These are phyloP conservation scores for Kwoniella pini DNA, from an alignment of 768 basidiomycete genomes.

Conservation along the genomic window DNA sequence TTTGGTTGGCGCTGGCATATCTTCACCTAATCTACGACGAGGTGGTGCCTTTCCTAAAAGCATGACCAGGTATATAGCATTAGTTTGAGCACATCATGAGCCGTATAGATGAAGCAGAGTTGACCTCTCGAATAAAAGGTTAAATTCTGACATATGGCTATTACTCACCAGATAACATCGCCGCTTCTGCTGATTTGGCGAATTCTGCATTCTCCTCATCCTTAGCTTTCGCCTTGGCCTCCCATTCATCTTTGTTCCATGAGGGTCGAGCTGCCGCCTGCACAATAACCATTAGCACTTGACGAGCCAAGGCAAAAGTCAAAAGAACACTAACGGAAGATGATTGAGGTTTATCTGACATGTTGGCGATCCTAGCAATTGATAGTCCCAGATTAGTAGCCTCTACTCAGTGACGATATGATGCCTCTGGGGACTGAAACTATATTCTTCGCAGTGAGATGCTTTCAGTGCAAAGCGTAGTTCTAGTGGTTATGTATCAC, in stretches of 20 bases:
- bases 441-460: too few relatives aligned
- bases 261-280: slow-evolving; percentile 61
- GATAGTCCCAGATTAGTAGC: too few relatives aligned
- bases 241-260: slow-evolving; percentile 82
- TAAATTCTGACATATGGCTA: neutral
- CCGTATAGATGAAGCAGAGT: too few relatives aligned
- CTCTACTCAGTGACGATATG: too few relatives aligned
- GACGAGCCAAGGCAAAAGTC: neutral
- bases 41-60: slow-evolving; percentile 70
- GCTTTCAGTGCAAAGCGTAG: too few relatives aligned
- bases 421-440: too few relatives aligned
- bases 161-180: slow-evolving; percentile 56
- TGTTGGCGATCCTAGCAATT: neutral
- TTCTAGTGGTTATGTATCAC: too few relatives aligned
- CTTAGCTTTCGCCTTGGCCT: slow-evolving; percentile 52
- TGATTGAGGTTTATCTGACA: slow-evolving; percentile 5
- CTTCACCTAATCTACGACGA: slow-evolving; percentile 56
- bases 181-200: slow-evolving; percentile 63
- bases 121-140: too few relatives aligned
- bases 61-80: too few relatives aligned
- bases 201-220: slow-evolving; percentile 70
- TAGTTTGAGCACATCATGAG: too few relatives aligned
- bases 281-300: neutral
- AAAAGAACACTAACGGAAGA: neutral
- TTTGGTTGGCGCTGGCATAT: slow-evolving; percentile 90